These are phyloP conservation scores for Inga oerstediana DNA, from an alignment of 306 rosid species.

Conservation along the genomic window DNA sequence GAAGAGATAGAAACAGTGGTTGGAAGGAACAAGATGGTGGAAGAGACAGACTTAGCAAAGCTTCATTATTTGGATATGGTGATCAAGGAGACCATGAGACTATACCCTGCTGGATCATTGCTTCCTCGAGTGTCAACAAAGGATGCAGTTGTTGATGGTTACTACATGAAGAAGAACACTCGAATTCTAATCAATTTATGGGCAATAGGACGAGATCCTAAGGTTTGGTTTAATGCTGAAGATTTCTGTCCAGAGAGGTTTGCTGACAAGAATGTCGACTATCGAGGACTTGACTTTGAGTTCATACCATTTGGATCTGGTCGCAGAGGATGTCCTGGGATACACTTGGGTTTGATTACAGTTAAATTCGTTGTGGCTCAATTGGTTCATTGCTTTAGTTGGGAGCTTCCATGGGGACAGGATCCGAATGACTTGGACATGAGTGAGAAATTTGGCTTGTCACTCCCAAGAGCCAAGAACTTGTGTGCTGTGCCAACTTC, in stretches of 20 bases:
- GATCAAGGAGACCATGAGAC: background rate
- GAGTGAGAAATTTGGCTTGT: conserved; percentile 26
- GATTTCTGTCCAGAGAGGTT: conserved; percentile 42
- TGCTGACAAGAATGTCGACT: background rate
- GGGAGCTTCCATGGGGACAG: conserved; percentile 38
- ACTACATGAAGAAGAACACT: conserved; percentile 29
- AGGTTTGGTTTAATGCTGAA: conserved; percentile 35
- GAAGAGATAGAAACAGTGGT: background rate
- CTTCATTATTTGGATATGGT: background rate
- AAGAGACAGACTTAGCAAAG: background rate
- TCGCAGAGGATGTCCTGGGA: conserved; percentile 44
- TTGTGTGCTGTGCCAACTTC: no score
- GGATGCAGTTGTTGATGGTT: conserved; percentile 27
- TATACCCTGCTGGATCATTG: background rate
- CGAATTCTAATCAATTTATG: conserved; percentile 35
- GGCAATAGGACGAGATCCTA: conserved; percentile 42
- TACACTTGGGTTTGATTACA: conserved; percentile 35
- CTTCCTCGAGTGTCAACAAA: conserved; percentile 12
- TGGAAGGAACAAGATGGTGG: conserved; percentile 1
- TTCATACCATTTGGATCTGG: conserved; percentile 53
- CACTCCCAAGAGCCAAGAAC: no score
- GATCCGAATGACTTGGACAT: conserved; percentile 34
- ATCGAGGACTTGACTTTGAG: conserved; percentile 36
- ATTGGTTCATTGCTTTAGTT: conserved; percentile 44
- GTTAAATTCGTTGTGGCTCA: conserved; percentile 33